These are phyloP conservation scores for Cyphellophora attinorum DNA, from an alignment of 2,329 filamentous ascomycete genomes.

Conservation along the genomic window DNA sequence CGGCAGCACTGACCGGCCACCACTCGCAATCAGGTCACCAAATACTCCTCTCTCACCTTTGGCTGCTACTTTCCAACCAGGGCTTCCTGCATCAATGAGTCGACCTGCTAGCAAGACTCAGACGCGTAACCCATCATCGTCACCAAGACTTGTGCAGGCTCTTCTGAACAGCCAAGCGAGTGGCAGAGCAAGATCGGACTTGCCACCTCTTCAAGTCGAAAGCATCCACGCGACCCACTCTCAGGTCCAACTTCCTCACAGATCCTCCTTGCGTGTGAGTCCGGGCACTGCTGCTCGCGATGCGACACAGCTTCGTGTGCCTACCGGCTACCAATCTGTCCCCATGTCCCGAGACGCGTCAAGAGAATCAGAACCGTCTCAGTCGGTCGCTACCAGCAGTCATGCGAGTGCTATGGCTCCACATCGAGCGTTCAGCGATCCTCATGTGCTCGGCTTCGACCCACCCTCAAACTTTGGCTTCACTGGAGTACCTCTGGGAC, in stretches of 20 bases:
- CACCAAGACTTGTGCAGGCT: slow-evolving; percentile 11
- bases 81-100: neutral
- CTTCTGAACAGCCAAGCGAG: slow-evolving; percentile 11
- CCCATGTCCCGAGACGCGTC: slow-evolving; percentile 22
- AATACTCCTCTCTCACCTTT: slow-evolving; percentile 14
- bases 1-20: slow-evolving; percentile 5
- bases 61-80: slow-evolving; percentile 11
- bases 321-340: slow-evolving; percentile 20
- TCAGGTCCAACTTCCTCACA: slow-evolving; percentile 1
- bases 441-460: neutral
- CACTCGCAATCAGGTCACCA: slow-evolving; percentile 23
- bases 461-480: neutral
- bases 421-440: neutral
- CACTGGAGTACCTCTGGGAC: slow-evolving; percentile 2
- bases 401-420: slow-evolving; percentile 4
- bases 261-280: neutral
- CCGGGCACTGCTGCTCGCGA: slow-evolving; percentile 2
- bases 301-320: slow-evolving; percentile 9
- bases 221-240: slow-evolving; percentile 11
- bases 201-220: slow-evolving; percentile 6
- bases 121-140: slow-evolving; percentile 10
- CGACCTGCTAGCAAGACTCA: slow-evolving; percentile 4
- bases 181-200: slow-evolving; percentile 2
- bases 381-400: slow-evolving; percentile 16
- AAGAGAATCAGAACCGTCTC: slow-evolving; percentile 18